Base-by-base conservation (phyloP, 257 asterid species). In the Penstemon davidsonii region DNA sequence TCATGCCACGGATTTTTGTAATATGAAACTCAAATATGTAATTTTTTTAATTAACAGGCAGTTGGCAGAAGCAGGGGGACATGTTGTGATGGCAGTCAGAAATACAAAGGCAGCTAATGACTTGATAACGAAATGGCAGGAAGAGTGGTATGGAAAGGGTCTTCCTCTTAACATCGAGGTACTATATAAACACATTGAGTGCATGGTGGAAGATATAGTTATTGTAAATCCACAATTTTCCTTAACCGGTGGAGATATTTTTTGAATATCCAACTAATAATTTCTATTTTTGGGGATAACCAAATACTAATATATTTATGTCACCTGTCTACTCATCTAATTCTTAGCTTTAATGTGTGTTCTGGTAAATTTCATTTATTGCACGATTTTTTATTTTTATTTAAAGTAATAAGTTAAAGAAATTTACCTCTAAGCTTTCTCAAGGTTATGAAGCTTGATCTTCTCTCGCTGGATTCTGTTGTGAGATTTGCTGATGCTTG, bases 81-180 rank as follows among this genome's bases (percentile, higher is more conserved):
- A 91, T 74, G 95, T 91, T 13, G 83, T 91, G 77, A 94, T 94
- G 99, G 99, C 99, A 4, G 99, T 91, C 49, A 83, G 97, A 77
- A 94, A 89, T 66, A 68, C 88, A 3, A 82, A 82, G 72, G 90
- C 88, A 0, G 97, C 98, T 11, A 80, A 67, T 74, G 93, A 89
- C 47, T 79, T 91, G 83, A 85, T 94, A 55, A 80, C 69, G 61
- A 82, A 83, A 64, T 92, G 98, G 96, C 96, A 92, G 69, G 86
- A 84, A 54, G 85, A 82, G 54, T 90, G 97, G 96, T 72, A 87
- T 25, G 96, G 89, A 70, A 87, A 60, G 71, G 99, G 96, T 47
- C 85, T 91, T 68, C 93, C 98, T 41, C 97, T 88, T 68, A 79
- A 91, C 68, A 89, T 91, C 10, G 99, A 91, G 98, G 99, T 93